Conservation (phyloP, 192 early-diverging fungal species). For the Backusella psychrophila region DNA sequence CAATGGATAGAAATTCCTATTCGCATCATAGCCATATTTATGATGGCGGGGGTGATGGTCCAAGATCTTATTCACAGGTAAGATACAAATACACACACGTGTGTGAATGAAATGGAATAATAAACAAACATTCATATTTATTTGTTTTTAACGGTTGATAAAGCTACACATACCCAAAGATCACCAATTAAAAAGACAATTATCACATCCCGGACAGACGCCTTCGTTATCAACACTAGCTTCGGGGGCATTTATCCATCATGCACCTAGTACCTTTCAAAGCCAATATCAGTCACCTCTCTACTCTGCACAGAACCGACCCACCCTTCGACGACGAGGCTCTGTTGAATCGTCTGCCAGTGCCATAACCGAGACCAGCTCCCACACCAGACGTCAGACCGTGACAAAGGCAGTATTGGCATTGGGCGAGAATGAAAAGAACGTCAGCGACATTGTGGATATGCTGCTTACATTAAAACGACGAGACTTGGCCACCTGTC, state of each 20-base stretch:
- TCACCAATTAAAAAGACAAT: conserved; percentile 5
- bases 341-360: conserved; percentile 25
- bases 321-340: conserved; percentile 22
- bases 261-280: background rate
- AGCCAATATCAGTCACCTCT: background rate
- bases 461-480: conserved; percentile 35
- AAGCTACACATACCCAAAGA: conserved; percentile 9
- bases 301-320: background rate
- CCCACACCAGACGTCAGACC: conserved; percentile 20
- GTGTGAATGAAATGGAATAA: background rate
- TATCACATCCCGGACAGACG: background rate
- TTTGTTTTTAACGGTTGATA: background rate
- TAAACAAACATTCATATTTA: background rate
- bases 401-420: conserved; percentile 28
- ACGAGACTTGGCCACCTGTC: conserved; percentile 35
- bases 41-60: background rate
- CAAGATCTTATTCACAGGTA: conserved; percentile 3
- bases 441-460: conserved; percentile 36
- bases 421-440: conserved; percentile 8
- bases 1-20: background rate
- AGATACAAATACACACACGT: conserved; percentile 3
- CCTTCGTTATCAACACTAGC: background rate
- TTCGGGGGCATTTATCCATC: background rate
- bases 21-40: conserved; percentile 3
- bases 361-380: conserved; percentile 16